A percentile compares a stretch with the other conserved stretches of the same genome.
Evolutionary conservation across 768 basidiomycete species (phyloP).

Genomic region (Termitomyces sp.): DNA sequence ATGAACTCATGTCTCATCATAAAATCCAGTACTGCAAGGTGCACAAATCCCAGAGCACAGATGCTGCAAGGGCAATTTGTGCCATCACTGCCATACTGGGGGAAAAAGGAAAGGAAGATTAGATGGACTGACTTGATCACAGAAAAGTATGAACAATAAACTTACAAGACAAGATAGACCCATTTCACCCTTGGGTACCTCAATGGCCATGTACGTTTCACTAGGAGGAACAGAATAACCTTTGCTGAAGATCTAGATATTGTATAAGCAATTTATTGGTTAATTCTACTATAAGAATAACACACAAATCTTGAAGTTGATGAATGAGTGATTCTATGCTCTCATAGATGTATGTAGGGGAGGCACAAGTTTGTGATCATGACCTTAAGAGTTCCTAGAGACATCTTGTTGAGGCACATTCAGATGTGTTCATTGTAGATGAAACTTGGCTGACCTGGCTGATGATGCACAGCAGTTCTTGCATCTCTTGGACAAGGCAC

Average conservation of each 20-base stretch:
- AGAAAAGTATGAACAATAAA: slow-evolving; percentile 11
- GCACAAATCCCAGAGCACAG: slow-evolving; percentile 93
- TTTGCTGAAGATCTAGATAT: slow-evolving; percentile 81
- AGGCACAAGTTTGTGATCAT: slow-evolving; percentile 96
- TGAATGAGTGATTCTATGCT: slow-evolving; percentile 98
- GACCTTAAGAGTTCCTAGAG: slow-evolving; percentile 85
- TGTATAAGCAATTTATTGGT: neutral
- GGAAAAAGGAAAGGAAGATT: neutral
- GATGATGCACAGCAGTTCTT: slow-evolving; percentile 89
- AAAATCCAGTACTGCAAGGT: slow-evolving; percentile 93
- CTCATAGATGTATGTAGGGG: slow-evolving; percentile 97
- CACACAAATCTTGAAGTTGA: slow-evolving; percentile 81
- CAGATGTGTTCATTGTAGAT: neutral
- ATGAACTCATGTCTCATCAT: slow-evolving; percentile 85
- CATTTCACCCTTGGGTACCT: slow-evolving; percentile 99
- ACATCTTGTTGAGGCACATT: slow-evolving; percentile 93
- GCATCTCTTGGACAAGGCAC: slow-evolving; percentile 97
- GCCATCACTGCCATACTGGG: slow-evolving; percentile 59
- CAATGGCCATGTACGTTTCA: slow-evolving; percentile 95
- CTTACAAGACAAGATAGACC: slow-evolving; percentile 90
- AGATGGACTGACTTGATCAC: neutral
- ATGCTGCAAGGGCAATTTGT: slow-evolving; percentile 96
- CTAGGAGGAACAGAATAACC: slow-evolving; percentile 95
- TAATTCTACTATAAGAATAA: neutral
- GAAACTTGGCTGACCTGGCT: slow-evolving; percentile 44